Evolutionary conservation across 371 early-diverging fungal species (phyloP).

Genomic region (Apophysomyces elegans): DNA sequence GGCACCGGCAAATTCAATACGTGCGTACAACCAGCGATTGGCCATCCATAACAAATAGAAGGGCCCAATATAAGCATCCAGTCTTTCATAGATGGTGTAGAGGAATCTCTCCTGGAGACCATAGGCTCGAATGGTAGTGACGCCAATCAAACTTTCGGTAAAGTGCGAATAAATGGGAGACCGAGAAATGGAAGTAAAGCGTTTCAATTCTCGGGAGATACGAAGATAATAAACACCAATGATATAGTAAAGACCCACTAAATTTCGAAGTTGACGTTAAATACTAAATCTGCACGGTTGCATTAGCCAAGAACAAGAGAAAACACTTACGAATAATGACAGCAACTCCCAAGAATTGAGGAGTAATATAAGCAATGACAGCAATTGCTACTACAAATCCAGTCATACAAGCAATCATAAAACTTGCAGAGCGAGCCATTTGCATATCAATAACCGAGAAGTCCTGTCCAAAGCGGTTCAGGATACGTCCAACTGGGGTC

Average conservation of each 20-base stretch:
- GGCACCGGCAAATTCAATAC: constrained; percentile 76
- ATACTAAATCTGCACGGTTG: too few species aligned
- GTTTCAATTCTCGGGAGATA: constrained; percentile 80
- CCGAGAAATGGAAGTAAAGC: constrained; percentile 75
- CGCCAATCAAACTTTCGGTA: constrained; percentile 68
- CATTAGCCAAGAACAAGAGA: background rate
- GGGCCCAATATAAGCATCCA: constrained; percentile 73
- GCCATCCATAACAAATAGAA: constrained; percentile 83
- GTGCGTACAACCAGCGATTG: constrained; percentile 82
- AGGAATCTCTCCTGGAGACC: constrained; percentile 67
- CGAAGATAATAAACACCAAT: constrained; percentile 69
- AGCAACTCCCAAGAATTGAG: constrained; percentile 56
- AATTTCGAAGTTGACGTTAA: background rate
- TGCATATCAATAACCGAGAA: constrained; percentile 41
- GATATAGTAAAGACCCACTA: constrained; percentile 28
- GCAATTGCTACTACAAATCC: constrained; percentile 61
- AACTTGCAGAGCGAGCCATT: constrained; percentile 36
- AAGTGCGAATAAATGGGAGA: constrained; percentile 79
- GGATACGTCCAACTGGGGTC: constrained; percentile 90
- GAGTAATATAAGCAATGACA: constrained; percentile 63
- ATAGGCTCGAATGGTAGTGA: constrained; percentile 75
- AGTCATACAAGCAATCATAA: constrained; percentile 43
- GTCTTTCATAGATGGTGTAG: constrained; percentile 52
- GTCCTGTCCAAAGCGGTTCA: constrained; percentile 85
- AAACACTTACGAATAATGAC: constrained; percentile 10